A percentile compares a stretch with the other conserved stretches of the same genome.
Conservation (phyloP, 768 basidiomycete species). For the Rhizopogon salebrosus region DNA sequence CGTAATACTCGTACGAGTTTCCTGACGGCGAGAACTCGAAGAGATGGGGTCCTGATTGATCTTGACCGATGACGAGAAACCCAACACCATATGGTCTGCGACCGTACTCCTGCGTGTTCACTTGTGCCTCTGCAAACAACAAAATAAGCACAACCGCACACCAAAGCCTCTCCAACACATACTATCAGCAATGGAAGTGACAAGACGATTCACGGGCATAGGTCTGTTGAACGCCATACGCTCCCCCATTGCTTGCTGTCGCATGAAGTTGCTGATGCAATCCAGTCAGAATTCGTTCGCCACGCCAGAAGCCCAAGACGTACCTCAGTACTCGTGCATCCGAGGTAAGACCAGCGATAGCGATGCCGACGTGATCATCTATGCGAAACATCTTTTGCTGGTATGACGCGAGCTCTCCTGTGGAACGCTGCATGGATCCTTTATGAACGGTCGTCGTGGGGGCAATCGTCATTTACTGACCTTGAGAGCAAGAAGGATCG, state of each 20-base stretch:
- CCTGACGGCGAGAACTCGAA: constrained; percentile 98
- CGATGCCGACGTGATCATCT: constrained; percentile 99
- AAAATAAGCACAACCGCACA: constrained; percentile 2
- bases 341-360: constrained; percentile 97
- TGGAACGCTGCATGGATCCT: constrained; percentile 68
- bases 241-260: constrained; percentile 94
- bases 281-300: constrained; percentile 1
- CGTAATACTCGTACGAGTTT: constrained; percentile 95
- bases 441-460: constrained; percentile 3
- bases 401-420: constrained; percentile 97
- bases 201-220: constrained; percentile 90
- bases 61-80: constrained; percentile 94
- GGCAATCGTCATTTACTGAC: constrained; percentile 34
- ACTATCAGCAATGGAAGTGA: constrained; percentile 94
- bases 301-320: neutral
- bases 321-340: constrained; percentile 97
- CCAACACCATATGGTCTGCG: constrained; percentile 97
- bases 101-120: constrained; percentile 98
- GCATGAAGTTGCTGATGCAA: constrained; percentile 87
- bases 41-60: constrained; percentile 95
- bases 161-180: constrained; percentile 26
- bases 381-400: constrained; percentile 99
- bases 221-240: constrained; percentile 95
- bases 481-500: constrained; percentile 89
- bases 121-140: constrained; percentile 76